Evolutionary conservation across 331 rosid species (phyloP), one percentile per base, ranked within the genome.

Genomic region (Phaseolus coccineus): DNA sequence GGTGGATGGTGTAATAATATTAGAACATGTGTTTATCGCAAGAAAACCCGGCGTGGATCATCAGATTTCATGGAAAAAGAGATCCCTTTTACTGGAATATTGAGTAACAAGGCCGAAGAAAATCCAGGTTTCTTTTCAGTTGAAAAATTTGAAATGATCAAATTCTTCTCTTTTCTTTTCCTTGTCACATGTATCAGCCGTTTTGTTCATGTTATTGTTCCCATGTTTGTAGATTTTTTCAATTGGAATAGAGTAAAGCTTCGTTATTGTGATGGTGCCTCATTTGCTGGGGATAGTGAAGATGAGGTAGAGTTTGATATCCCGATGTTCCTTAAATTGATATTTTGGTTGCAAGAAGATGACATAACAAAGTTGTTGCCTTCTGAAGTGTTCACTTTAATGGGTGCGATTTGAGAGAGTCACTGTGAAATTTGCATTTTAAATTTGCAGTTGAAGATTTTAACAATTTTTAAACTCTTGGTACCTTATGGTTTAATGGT

Each of bases 241-340:
- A 96, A 92, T 80, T 96, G 98, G 98, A 96, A 93, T 69, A 84
- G 99, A 86, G 92, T 90, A 13, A 96, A 96, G 87, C 86, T 96
- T 80, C 98, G 99, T n/a, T 96, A 96, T 51, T 96, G 99, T 74
- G 99, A 96, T 55, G 99, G 99, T 33, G 99, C 97, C 62, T 96
- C 99, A 39, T 96, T 96, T 70, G 19, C 93, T 16, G 99, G 99
- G 50, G 98, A 93, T 66, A 56, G 84, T 80, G 96, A 91, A 77
- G 75, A 91, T 52, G 83, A 82, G 97, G 99, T 96, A 81, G 3
- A 71, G 35, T 63, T 74, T 65, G 40, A 53, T 16, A 77, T 73
- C 77, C 53, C 52, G 14, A 68, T 30, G 27, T 73, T 62, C 46
- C 76, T 56, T 24, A 22, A 27, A 40, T 40, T 73, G 57, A 16